Evolutionary conservation across 176 grass and related monocot genomes (phyloP).

Genomic region (Musa schizocarpa): DNA sequence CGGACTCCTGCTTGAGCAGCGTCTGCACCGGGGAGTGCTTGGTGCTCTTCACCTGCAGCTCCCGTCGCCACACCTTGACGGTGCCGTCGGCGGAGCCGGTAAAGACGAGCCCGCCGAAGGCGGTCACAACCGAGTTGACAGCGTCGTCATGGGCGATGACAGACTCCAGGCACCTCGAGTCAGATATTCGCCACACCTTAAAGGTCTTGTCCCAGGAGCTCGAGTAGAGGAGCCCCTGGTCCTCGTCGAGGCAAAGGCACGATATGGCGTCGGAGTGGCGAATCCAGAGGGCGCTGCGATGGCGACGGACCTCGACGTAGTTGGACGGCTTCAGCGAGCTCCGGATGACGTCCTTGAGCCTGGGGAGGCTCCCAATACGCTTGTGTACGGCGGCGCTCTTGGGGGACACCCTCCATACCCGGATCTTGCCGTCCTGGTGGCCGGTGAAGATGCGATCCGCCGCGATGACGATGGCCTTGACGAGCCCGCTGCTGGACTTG

Average conservation of each 20-base stretch:
- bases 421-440: slow-evolving; percentile 94
- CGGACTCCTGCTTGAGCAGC: slow-evolving; percentile 13
- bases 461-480: slow-evolving; percentile 87
- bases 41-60: neutral
- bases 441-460: slow-evolving; percentile 88
- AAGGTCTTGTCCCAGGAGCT: slow-evolving; percentile 14
- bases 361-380: slow-evolving; percentile 77
- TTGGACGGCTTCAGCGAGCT: slow-evolving; percentile 83
- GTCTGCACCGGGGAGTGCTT: slow-evolving; percentile 1
- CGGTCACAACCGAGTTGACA: slow-evolving; percentile 1
- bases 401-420: slow-evolving; percentile 73
- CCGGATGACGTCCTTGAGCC: slow-evolving; percentile 78
- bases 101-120: slow-evolving; percentile 13
- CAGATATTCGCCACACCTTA: slow-evolving; percentile 6
- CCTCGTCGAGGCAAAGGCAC: slow-evolving; percentile 53
- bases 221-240: slow-evolving; percentile 5
- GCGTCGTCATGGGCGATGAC: slow-evolving; percentile 13
- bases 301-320: slow-evolving; percentile 85
- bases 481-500: slow-evolving; percentile 93
- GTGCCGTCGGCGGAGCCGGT: slow-evolving; percentile 17
- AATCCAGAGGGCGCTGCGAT: slow-evolving; percentile 83
- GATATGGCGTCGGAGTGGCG: slow-evolving; percentile 90
- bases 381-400: slow-evolving; percentile 80
- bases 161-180: slow-evolving; percentile 11
- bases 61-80: slow-evolving; percentile 18